A percentile compares a stretch with the other conserved stretches of the same genome.
These are phyloP conservation scores for Penicillium verrucosum DNA, from an alignment of 2,329 filamentous ascomycete genomes.

Conservation along the genomic window DNA sequence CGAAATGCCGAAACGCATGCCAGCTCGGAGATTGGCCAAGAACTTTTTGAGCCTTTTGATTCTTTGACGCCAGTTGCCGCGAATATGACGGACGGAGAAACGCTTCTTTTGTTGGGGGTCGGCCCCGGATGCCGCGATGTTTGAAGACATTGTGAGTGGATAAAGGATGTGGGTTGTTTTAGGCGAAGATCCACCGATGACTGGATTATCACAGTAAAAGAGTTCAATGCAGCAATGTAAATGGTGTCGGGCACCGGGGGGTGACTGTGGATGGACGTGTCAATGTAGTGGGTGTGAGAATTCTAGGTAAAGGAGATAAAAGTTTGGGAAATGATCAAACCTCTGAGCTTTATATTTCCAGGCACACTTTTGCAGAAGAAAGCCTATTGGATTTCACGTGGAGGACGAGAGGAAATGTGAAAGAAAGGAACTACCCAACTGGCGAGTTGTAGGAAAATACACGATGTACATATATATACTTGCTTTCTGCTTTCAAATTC, in stretches of 20 bases:
- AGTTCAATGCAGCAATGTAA: neutral
- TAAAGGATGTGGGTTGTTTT: neutral
- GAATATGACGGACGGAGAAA: neutral
- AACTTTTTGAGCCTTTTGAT: neutral
- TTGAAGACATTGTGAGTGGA: neutral
- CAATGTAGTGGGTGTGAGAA: neutral
- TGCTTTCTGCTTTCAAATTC: neutral
- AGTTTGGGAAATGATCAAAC: neutral
- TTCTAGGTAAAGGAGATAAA: neutral
- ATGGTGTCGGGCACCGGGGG: neutral
- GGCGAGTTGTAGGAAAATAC: neutral
- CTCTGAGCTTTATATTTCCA: neutral
- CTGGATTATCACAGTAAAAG: neutral
- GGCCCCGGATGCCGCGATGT: neutral
- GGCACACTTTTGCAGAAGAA: neutral
- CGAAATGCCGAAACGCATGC: neutral
- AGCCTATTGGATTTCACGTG: neutral
- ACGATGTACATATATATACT: neutral
- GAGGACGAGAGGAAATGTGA: neutral
- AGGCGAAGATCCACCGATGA: neutral
- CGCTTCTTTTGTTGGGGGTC: neutral
- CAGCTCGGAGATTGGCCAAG: neutral
- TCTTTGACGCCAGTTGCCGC: neutral
- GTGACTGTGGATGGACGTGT: neutral
- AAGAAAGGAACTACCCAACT: neutral